These are phyloP conservation scores for Gynochthodes officinalis DNA, from an alignment of 257 asterid genomes.

Conservation along the genomic window DNA sequence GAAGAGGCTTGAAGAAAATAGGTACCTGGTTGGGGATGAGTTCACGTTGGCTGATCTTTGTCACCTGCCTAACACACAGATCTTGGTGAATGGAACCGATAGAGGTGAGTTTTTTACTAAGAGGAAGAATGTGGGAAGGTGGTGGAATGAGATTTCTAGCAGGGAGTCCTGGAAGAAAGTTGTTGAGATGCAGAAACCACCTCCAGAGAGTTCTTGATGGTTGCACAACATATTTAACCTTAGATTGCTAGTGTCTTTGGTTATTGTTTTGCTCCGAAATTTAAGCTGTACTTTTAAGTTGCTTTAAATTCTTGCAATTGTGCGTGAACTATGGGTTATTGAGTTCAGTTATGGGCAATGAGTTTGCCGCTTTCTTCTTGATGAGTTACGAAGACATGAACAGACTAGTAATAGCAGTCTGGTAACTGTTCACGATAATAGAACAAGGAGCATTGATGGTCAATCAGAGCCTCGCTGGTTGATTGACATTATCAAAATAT, in stretches of 20 bases:
- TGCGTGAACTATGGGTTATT: neutral
- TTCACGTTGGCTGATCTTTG: constrained; percentile 82
- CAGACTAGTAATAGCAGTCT: neutral
- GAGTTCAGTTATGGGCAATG: neutral
- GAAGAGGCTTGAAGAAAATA: constrained; percentile 60
- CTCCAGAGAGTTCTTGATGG: constrained; percentile 33
- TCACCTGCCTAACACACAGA: constrained; percentile 64
- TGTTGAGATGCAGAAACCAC: constrained; percentile 56
- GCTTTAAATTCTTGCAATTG: neutral
- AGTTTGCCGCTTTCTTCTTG: no score
- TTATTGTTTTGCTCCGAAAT: neutral
- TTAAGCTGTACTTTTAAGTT: neutral
- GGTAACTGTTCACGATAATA: constrained; percentile 15
- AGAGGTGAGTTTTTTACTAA: constrained; percentile 46
- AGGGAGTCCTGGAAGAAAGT: constrained; percentile 80
- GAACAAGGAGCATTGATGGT: no score
- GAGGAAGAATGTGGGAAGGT: constrained; percentile 70
- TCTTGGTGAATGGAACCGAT: constrained; percentile 43
- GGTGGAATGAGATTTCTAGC: constrained; percentile 78
- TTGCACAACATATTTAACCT: neutral
- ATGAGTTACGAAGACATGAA: constrained; percentile 17
- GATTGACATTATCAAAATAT: no score
- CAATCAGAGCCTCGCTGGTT: no score
- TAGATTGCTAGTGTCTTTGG: neutral
- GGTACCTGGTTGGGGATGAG: constrained; percentile 73